Evolutionary conservation across 2,329 filamentous ascomycete species (phyloP).

Genomic region (Ploettnerulaceae sp.): DNA sequence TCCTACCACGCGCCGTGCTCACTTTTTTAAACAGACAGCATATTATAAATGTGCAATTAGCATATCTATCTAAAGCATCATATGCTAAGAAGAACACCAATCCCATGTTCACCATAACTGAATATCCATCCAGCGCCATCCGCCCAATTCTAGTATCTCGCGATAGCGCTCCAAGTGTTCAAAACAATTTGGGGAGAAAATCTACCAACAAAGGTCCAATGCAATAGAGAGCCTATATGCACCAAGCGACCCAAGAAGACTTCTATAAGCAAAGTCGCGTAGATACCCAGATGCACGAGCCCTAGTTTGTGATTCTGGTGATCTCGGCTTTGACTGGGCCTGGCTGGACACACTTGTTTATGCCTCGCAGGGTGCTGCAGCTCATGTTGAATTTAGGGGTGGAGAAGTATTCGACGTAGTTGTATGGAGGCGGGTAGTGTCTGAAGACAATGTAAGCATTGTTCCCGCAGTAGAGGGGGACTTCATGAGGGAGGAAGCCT

Average conservation of each 20-base stretch:
- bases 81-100: too few relatives aligned
- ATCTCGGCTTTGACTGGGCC: background rate
- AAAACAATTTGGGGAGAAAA: too few relatives aligned
- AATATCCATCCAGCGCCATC: too few relatives aligned
- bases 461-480: background rate
- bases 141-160: too few relatives aligned
- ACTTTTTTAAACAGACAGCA: too few relatives aligned
- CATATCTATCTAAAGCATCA: too few relatives aligned
- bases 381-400: background rate
- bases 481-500: slow-evolving; percentile 5
- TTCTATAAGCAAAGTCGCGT: too few relatives aligned
- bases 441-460: slow-evolving; percentile 12
- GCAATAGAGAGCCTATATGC: background rate
- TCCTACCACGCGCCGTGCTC: too few relatives aligned
- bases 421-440: slow-evolving; percentile 23
- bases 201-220: too few relatives aligned
- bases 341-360: background rate
- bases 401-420: slow-evolving; percentile 20
- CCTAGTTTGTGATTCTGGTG: slow-evolving; percentile 8
- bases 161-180: too few relatives aligned
- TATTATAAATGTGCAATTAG: too few relatives aligned
- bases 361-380: background rate
- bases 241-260: background rate
- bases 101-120: too few relatives aligned
- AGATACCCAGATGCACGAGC: background rate